Evolutionary conservation across 1,139 yeast genomes (phyloP).

Genomic region (Candida pseudoviswanathii): DNA sequence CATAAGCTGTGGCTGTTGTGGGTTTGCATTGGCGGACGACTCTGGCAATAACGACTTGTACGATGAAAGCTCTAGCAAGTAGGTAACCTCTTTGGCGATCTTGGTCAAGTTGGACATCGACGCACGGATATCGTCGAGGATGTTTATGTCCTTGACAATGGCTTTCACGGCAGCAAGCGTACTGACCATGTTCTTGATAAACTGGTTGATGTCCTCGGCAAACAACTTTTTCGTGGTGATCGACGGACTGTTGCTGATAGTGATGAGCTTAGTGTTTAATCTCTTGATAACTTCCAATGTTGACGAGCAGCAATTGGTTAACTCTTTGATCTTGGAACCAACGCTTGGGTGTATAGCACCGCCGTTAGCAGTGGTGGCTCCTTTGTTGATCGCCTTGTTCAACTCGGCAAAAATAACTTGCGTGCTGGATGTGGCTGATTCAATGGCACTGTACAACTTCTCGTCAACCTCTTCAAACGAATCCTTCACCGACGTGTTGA

Average conservation of each 20-base stretch:
- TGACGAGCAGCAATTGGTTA: conserved; percentile 74
- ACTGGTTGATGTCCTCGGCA: conserved; percentile 86
- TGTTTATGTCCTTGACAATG: conserved; percentile 79
- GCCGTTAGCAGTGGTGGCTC: conserved; percentile 48
- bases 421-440: conserved; percentile 73
- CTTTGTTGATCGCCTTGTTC: conserved; percentile 72
- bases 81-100: conserved; percentile 88
- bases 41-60: conserved; percentile 40
- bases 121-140: conserved; percentile 76
- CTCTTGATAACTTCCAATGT: conserved; percentile 81
- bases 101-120: conserved; percentile 81
- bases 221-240: conserved; percentile 63
- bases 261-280: conserved; percentile 57
- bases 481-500: conserved; percentile 23
- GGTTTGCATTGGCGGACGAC: conserved; percentile 9
- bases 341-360: conserved; percentile 33
- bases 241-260: conserved; percentile 53
- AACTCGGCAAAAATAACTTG: conserved; percentile 79
- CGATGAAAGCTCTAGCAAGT: conserved; percentile 62
- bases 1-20: conserved; percentile 10
- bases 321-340: conserved; percentile 70
- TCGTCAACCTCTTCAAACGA: conserved; percentile 64
- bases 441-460: conserved; percentile 73
- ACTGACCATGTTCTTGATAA: conserved; percentile 79
- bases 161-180: conserved; percentile 82